phyloP scores from a whole-genome alignment of 2,329 filamentous ascomycete species.

The Periconia digitata region DNA sequence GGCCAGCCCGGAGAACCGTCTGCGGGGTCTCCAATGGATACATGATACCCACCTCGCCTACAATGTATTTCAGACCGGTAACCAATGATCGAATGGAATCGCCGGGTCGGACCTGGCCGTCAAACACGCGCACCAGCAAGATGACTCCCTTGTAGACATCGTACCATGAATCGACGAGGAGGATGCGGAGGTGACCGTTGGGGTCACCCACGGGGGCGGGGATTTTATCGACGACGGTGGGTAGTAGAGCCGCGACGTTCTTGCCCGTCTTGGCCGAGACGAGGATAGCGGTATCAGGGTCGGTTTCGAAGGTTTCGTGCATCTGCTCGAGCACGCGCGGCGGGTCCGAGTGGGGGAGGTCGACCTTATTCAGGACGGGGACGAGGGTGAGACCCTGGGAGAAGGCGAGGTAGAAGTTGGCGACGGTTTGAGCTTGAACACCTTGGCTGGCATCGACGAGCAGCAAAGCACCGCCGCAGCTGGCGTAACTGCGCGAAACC shows the following conservation, averaged over 20 bases:
- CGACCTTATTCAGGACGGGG: constrained; percentile 95
- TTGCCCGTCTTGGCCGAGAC: constrained; percentile 94
- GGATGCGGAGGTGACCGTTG: constrained; percentile 72
- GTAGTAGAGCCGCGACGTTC: constrained; percentile 81
- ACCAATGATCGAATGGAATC: constrained; percentile 86
- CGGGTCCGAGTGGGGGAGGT: constrained; percentile 87
- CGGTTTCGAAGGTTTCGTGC: constrained; percentile 81
- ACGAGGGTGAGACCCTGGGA: constrained; percentile 84
- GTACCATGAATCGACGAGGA: constrained; percentile 98
- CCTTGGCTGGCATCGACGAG: constrained; percentile 93
- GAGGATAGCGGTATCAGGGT: constrained; percentile 70
- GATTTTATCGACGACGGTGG: constrained; percentile 81
- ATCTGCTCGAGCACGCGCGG: constrained; percentile 84
- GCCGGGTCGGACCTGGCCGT: constrained; percentile 79
- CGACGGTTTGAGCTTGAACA: constrained; percentile 95
- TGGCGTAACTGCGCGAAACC: constrained; percentile 92
- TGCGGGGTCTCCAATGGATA: constrained; percentile 86
- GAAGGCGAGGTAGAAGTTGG: constrained; percentile 98
- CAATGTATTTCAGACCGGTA: constrained; percentile 85
- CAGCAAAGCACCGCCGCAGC: constrained; percentile 80
- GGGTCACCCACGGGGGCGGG: constrained; percentile 77
- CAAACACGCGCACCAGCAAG: constrained; percentile 86
- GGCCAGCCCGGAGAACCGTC: constrained; percentile 77
- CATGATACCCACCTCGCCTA: constrained; percentile 96
- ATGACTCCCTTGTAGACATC: constrained; percentile 94